Evolutionary conservation across 257 asterid species (phyloP).

Genomic region (Solanum corneliomulleri): DNA sequence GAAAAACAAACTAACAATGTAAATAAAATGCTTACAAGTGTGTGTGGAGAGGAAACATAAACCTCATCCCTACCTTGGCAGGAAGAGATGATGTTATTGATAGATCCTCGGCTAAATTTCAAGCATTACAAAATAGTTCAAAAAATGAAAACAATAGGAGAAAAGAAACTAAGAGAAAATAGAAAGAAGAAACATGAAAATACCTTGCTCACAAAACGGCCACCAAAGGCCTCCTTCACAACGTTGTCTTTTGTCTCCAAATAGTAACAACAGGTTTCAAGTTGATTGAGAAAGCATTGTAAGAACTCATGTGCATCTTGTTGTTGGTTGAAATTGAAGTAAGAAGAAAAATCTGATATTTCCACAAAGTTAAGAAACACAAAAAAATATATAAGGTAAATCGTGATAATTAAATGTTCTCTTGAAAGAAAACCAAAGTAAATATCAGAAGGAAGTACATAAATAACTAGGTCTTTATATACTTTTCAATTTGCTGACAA

Average conservation of each 20-base stretch:
- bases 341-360: constrained; percentile 57
- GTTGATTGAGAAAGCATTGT: constrained; percentile 76
- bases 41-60: too few relatives aligned
- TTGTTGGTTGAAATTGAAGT: constrained; percentile 53
- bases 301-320: constrained; percentile 94
- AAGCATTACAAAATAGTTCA: too few relatives aligned
- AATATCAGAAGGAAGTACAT: background rate
- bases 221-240: constrained; percentile 71
- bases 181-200: background rate
- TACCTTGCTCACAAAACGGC: constrained; percentile 57
- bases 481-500: constrained; percentile 57
- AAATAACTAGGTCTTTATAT: constrained; percentile 23
- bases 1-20: too few relatives aligned
- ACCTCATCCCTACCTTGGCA: background rate
- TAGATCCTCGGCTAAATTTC: background rate
- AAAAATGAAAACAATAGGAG: too few relatives aligned
- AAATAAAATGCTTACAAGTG: too few relatives aligned
- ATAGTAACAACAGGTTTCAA: constrained; percentile 32
- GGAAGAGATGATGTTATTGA: background rate
- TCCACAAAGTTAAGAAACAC: constrained; percentile 33
- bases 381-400: background rate
- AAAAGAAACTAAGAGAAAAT: too few relatives aligned
- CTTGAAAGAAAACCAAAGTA: background rate
- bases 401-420: background rate
- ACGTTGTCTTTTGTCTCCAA: constrained; percentile 17